Evolutionary conservation across 129 eudicot genomes (phyloP), one percentile per base, ranked within the genome.

Genomic region (Logfia minima): DNA sequence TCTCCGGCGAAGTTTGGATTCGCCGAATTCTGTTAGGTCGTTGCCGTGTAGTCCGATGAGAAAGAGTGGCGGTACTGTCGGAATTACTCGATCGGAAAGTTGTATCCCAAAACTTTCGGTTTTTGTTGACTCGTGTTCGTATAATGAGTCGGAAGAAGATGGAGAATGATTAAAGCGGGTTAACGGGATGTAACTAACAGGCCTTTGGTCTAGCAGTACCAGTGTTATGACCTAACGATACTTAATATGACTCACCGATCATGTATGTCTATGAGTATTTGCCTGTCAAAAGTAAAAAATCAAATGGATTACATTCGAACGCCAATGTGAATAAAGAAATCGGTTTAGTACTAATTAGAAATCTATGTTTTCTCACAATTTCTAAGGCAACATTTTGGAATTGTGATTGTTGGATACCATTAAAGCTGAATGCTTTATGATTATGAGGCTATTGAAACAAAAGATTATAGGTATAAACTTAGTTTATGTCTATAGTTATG

Each of bases 1-100:
- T n/a, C 43, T 92, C 66, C 68, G 92, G 67, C 89, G 86, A 76
- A 85, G 96, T 45, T 68, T 89, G 68, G 92, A 89, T 31, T 89
- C 92, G 14, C 92, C 97, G 61, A 82, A 75, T 41, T 31, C 77
- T 5, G 37, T 82, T 63, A 85, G 92, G 78, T 88, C 95, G n/a
- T 51, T 72, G 86, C 94, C 97, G 13, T 51, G 84, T 60, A 88
- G 93, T 77, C 97, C 93, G 24, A 83, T 76, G 18, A 86, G 43
- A 34, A 78, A 53, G 17, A 52, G 19, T 9, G 48, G 56, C 3
- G 71, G 59, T 56, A 1, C 21, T 8, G 60, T 43, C 3, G 31
- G 24, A 29, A 63, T 90, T 28, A n/a, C 79, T 13, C 81, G 96
- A 60, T 84, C 96, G 21, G 96, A 81, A 51, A 92, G 92, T 32